Conservation (phyloP, 257 asterid species). For the Solanum ahanhuiri region DNA sequence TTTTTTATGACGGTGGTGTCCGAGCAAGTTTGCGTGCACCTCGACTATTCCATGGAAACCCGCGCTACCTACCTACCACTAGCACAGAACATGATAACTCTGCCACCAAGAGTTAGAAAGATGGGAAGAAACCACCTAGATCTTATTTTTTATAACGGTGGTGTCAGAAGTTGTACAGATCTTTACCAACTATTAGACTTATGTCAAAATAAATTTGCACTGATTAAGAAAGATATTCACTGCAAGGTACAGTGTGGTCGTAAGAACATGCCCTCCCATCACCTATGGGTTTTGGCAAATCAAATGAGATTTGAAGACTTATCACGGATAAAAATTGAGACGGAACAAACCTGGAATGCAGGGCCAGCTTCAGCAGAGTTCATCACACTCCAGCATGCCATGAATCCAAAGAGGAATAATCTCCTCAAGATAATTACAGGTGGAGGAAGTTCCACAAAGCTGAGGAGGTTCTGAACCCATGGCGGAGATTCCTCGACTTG, state of each 20-base stretch:
- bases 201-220: not conserved
- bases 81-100: not conserved
- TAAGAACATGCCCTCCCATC: not conserved
- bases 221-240: not conserved
- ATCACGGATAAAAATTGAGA: not conserved
- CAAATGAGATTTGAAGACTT: not conserved
- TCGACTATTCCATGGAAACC: not conserved
- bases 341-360: slow-evolving; percentile 76
- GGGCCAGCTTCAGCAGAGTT: slow-evolving; percentile 98
- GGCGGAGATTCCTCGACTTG: slow-evolving; percentile 97
- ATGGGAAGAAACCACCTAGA: not conserved
- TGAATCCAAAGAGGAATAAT: slow-evolving; percentile 75
- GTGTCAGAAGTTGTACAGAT: not conserved
- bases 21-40: not conserved
- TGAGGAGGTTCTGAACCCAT: slow-evolving; percentile 76
- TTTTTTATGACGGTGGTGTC: not conserved
- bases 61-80: not conserved
- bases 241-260: not conserved
- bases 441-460: slow-evolving; percentile 85
- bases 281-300: not conserved
- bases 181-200: not conserved
- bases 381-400: slow-evolving; percentile 98
- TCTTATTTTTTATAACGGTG: not conserved
- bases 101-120: not conserved
- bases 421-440: slow-evolving; percentile 77